Evolutionary conservation across 2,329 filamentous ascomycete species (phyloP).

Genomic region (Hymenoscyphus scutula): DNA sequence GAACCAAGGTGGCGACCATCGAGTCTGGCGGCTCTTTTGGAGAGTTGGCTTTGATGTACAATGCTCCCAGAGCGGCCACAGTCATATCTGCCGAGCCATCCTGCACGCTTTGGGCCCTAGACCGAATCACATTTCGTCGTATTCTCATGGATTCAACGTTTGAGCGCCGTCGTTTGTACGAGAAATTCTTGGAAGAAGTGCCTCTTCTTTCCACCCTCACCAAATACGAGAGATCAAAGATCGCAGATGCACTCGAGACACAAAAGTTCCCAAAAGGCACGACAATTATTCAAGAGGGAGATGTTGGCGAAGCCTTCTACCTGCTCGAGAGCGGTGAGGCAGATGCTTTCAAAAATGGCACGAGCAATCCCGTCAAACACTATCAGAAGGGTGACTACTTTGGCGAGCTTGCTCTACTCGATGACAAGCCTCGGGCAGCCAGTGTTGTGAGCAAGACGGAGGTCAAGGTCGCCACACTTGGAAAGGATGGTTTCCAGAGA

Average conservation of each 20-base stretch:
- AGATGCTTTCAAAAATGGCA: conserved; percentile 78
- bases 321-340: conserved; percentile 85
- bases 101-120: conserved; percentile 88
- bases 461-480: conserved; percentile 88
- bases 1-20: conserved; percentile 76
- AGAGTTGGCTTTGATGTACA: conserved; percentile 97
- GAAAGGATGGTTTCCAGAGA: conserved; percentile 92
- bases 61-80: conserved; percentile 91
- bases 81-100: conserved; percentile 77
- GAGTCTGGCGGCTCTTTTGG: conserved; percentile 91
- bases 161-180: conserved; percentile 93
- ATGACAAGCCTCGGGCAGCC: conserved; percentile 89
- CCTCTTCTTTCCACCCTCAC: conserved; percentile 80
- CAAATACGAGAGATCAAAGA: conserved; percentile 92
- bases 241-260: conserved; percentile 92
- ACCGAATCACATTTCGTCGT: conserved; percentile 93
- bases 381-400: conserved; percentile 96
- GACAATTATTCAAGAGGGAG: conserved; percentile 88
- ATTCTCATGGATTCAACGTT: conserved; percentile 99
- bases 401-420: conserved; percentile 88
- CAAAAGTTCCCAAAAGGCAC: conserved; percentile 77
- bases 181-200: conserved; percentile 93
- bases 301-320: conserved; percentile 88
- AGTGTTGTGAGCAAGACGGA: conserved; percentile 81
- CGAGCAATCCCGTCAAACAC: conserved; percentile 67